Base-by-base conservation (phyloP, 2,329 filamentous ascomycete species). In the Fusarium siculi region DNA sequence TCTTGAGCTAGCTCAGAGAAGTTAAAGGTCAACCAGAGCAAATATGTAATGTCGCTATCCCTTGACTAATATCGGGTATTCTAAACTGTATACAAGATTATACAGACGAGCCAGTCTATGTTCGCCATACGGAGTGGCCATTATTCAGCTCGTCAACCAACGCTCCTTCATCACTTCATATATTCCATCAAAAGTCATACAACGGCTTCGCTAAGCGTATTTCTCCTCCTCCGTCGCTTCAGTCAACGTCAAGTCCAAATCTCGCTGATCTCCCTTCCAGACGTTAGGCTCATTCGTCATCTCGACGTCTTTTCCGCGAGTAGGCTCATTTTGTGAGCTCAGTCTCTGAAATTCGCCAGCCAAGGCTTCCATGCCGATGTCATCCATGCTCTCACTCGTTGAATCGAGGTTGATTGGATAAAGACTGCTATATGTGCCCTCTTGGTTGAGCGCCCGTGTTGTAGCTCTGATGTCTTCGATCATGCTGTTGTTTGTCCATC, bases 141-240 rank as follows among this genome's bases (percentile, higher is more conserved):
- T 12, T 19, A 19, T 25, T 25, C 32, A 16, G 12, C 30, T 25
- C 25, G n/a, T 2, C 30, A 25, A 23, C 2, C 30, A 25, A 23
- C 2, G 5, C 14, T 32, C 19, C 32, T 19, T 18, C 28, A 63
- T 68, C 19, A 37, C 14, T 23, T 56, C 39, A 40, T 63, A 10
- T 58, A 11, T 36, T 37, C 4, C n/a, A 28, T 28, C 8, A 42
- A 64, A 16, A 52, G 47, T 34, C 18, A 19, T 19, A 4, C 4
- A 65, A 11, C 36, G n/a, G 3, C 16, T 10, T 19, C n/a, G 3
- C 9, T 49, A 70, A 21, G 0, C 25, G 23, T 70, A 66, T 25
- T 50, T 15, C 46, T 66, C 60, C n/a, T 59, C 42, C n/a, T 52
- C 67, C 3, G 67, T 70, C 11, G 67, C 67, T 18, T 70, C 66